Base-by-base conservation (phyloP, 1,284 basidiomycete species). In the Erythrobasidium hasegawianum region DNA sequence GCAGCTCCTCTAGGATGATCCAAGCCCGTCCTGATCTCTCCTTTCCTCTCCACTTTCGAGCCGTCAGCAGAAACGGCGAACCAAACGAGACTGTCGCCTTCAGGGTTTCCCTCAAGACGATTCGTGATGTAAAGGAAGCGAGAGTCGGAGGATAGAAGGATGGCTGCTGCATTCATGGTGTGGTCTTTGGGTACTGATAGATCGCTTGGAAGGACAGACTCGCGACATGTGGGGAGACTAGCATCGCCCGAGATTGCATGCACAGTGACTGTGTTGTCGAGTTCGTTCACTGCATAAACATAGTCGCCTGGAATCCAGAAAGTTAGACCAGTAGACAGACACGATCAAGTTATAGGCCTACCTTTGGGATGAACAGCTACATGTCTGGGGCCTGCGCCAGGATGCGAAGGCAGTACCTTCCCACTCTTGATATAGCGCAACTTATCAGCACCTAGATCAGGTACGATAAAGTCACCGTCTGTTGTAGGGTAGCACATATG, bases 131-230 rank as follows among this genome's bases (percentile, higher is more conserved):
- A 67, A 27, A 67, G 26, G 29, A 56, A 56, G 4, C 29, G 20
- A n/a, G 26, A 41, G 52, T 67, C 58, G 26, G 65, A 29, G 9
- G 58, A 47, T 29, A 57, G 22, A n/a, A 47, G 24, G 27, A 67
- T 55, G 18, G 65, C 50, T 5, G 65, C 45, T 16, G 65, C 65
- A 20, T 45, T 47, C 58, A 67, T 60, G 3, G 40, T 53, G 14
- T 55, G 4, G 13, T 24, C 43, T 41, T 40, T 29, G 18, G 41
- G 3, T 27, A 27, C 38, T 2, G 22, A n/a, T 11, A 33, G 38
- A 22, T 59, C 65, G 41, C 40, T 45, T 41, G 65, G 65, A 14
- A 67, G 65, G 9, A 67, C 52, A 16, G 65, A 67, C 9, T 45
- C 20, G 20, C 18, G 29, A 2, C 41, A 49, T 18, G 49, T 24